Base-by-base conservation (phyloP, 805 yeast species). In the Myxozyma udenii region DNA sequence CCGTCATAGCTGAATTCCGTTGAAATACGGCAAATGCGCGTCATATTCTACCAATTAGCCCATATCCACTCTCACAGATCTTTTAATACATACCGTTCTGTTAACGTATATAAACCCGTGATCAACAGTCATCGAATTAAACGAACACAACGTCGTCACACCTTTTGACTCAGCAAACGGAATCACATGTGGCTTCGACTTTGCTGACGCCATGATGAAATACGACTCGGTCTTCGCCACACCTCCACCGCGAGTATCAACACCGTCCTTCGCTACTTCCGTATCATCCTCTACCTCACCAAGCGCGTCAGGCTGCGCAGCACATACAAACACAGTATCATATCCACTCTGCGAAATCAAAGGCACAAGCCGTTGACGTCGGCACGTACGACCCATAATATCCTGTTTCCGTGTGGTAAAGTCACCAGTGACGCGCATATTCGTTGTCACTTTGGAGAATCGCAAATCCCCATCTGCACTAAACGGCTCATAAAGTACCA, bases 31-130 rank as follows among this genome's bases (percentile, higher is more conserved):
- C 74, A 72, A 6, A 76, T 72, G 54, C 62, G 46, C 32, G 49
- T 48, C 30, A 30, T 41, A 23, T 43, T 48, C 53, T 54, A 26
- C 3, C 12, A 6, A 5, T 24, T 3, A 4, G 4, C 19, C 4
- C 28, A 11, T 12, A n/a, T 44, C 14, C 12, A 12, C 14, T n/a
- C 22, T 24, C 30, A 25, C 9, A 11, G 14, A 9, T 14, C 16
- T 24, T n/a, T 16, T 21, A 32, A 22, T 19, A 26, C 28, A 66
- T 28, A 53, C 57, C 32, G 42, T 44, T 14, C 30, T 47, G 18
- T 86, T 95, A 53, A 86, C 81, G 55, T 81, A 82, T 64, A 87
- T 82, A 48, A 87, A 75, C 2, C 86, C 85, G 54, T 76, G 71
- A 23, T 54, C 58, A 0, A 64, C 64, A 4, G 58, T 46, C 22